Conservation (phyloP, 306 rosid species). For the Vigna trinervia region DNA sequence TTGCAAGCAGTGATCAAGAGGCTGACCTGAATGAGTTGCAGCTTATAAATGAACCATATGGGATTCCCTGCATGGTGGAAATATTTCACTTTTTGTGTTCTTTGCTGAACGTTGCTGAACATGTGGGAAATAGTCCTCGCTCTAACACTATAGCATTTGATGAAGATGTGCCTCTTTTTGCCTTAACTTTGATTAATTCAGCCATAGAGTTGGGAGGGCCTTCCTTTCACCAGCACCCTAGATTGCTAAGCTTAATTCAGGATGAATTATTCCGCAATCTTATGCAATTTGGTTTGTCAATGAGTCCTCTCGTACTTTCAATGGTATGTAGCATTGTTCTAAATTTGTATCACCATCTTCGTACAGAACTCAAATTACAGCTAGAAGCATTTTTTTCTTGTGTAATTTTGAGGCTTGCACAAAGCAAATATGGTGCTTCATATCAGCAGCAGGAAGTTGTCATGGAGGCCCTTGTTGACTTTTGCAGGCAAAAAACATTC, state of each 20-base stretch:
- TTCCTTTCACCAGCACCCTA: constrained; percentile 74
- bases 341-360: constrained; percentile 78
- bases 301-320: constrained; percentile 81
- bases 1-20: constrained; percentile 59
- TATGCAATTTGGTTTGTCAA: constrained; percentile 87
- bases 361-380: constrained; percentile 79
- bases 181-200: constrained; percentile 88
- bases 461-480: constrained; percentile 94
- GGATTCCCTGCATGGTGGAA: constrained; percentile 98
- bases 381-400: constrained; percentile 88
- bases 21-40: constrained; percentile 61
- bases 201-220: constrained; percentile 93
- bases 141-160: constrained; percentile 88
- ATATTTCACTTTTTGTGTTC: constrained; percentile 91
- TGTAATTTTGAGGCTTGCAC: constrained; percentile 84
- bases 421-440: constrained; percentile 81
- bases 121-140: constrained; percentile 72
- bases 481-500: constrained; percentile 84
- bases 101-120: constrained; percentile 79
- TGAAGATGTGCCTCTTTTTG: constrained; percentile 98
- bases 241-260: constrained; percentile 74
- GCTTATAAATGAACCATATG: constrained; percentile 80
- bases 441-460: constrained; percentile 93
- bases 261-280: constrained; percentile 82
- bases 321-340: constrained; percentile 89